These are phyloP conservation scores for Trichoderma koningii DNA, from an alignment of 2,329 filamentous ascomycete genomes.

Conservation along the genomic window DNA sequence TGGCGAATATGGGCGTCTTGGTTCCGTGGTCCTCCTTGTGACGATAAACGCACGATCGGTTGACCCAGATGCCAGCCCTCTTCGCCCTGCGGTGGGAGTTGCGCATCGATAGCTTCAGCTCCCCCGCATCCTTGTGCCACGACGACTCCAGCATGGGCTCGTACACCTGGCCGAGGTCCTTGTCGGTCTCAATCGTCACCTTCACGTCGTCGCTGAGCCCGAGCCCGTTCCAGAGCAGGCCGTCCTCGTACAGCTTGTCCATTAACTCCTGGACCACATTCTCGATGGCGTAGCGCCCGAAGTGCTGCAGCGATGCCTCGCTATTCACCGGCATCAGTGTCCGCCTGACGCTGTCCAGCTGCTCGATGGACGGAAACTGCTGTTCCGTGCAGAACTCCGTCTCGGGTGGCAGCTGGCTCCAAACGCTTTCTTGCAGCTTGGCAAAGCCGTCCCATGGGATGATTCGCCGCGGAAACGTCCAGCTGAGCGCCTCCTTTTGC, in stretches of 20 bases:
- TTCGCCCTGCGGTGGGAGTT: slow-evolving; percentile 17
- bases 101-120: slow-evolving; percentile 13
- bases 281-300: slow-evolving; percentile 41
- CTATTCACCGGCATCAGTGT: slow-evolving; percentile 40
- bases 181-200: slow-evolving; percentile 10
- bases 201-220: slow-evolving; percentile 39
- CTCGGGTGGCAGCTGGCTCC: not conserved
- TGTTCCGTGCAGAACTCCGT: slow-evolving; percentile 34
- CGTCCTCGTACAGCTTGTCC: slow-evolving; percentile 34
- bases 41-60: slow-evolving; percentile 38
- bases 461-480: slow-evolving; percentile 19
- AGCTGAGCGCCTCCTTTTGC: slow-evolving; percentile 9
- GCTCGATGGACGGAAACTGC: slow-evolving; percentile 38
- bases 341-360: slow-evolving; percentile 40
- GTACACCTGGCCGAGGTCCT: slow-evolving; percentile 21
- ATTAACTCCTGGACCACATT: slow-evolving; percentile 42
- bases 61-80: slow-evolving; percentile 35
- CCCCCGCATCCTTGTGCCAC: slow-evolving; percentile 11
- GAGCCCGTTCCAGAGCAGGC: slow-evolving; percentile 36
- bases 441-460: slow-evolving; percentile 3
- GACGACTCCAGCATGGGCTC: slow-evolving; percentile 19
- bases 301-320: slow-evolving; percentile 40
- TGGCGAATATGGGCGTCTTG: slow-evolving; percentile 35
- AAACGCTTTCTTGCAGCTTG: not conserved
- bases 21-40: slow-evolving; percentile 14